Conservation (phyloP, 139 green algal species). For the Haematococcus lacustris region DNA sequence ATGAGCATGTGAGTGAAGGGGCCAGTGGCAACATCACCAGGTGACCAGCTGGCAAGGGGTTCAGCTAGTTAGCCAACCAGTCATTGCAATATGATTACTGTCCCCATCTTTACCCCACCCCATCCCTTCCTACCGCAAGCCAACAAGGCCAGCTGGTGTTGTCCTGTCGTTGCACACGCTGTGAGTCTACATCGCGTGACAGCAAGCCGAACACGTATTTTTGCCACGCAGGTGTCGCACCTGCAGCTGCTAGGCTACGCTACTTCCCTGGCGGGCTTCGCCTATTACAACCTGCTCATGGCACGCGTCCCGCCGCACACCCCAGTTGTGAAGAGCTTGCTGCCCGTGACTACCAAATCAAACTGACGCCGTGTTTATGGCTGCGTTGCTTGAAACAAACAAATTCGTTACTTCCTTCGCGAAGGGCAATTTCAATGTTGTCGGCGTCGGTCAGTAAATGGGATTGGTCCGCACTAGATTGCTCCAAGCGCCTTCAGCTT, state of each 20-base stretch:
- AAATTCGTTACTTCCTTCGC: too few relatives aligned
- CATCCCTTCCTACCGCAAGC: too few relatives aligned
- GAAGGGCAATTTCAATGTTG: too few relatives aligned
- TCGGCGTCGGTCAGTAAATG: too few relatives aligned
- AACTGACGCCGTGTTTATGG: too few relatives aligned
- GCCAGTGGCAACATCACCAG: background rate
- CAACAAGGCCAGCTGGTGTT: too few relatives aligned
- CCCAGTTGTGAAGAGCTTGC: too few relatives aligned
- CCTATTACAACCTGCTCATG: constrained; percentile 63
- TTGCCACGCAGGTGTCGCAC: constrained; percentile 23
- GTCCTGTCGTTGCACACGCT: background rate
- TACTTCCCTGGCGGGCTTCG: constrained; percentile 52
- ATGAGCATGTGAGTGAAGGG: constrained; percentile 28
- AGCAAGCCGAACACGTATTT: background rate
- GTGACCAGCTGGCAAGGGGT: background rate
- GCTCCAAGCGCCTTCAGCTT: too few relatives aligned
- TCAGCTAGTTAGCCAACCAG: background rate
- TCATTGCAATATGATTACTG: background rate
- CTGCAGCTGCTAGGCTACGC: constrained; percentile 50
- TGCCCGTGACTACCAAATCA: too few relatives aligned
- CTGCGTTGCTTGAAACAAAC: too few relatives aligned
- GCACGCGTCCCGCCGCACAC: constrained; percentile 12
- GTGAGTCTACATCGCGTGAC: background rate
- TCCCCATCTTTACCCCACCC: background rate
- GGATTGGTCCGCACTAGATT: too few relatives aligned